These are phyloP conservation scores for Helichrysum umbraculigerum DNA, from an alignment of 129 eudicot species.

Conservation along the genomic window DNA sequence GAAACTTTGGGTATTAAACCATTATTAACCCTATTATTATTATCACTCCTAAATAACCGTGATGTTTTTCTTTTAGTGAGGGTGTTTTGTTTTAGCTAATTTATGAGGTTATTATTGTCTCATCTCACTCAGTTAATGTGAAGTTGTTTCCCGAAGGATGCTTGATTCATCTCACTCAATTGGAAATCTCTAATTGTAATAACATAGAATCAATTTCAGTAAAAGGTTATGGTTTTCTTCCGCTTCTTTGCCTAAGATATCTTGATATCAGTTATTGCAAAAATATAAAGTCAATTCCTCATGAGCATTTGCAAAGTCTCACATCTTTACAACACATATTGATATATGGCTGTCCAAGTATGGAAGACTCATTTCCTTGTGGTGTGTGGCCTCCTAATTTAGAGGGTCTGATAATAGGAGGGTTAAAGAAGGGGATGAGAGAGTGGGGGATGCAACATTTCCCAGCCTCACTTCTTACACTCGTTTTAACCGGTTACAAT, in stretches of 20 bases:
- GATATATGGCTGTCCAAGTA: conserved; percentile 10
- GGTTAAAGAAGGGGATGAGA: conserved; percentile 10
- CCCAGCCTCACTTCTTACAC: conserved; percentile 16
- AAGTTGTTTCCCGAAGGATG: no score
- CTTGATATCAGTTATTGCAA: neutral
- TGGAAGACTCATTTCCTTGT: conserved; percentile 19
- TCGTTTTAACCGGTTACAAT: neutral
- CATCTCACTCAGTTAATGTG: no score
- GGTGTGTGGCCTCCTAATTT: conserved; percentile 27
- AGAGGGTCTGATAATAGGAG: neutral
- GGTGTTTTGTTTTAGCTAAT: no score
- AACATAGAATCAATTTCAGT: conserved; percentile 20
- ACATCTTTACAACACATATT: neutral
- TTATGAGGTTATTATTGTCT: no score
- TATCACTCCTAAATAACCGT: no score
- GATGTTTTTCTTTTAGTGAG: no score
- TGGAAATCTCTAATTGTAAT: no score
- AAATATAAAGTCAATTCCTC: conserved; percentile 29
- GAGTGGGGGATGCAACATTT: conserved; percentile 20
- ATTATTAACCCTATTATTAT: no score
- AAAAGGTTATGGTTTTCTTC: conserved; percentile 16
- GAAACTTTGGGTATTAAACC: no score
- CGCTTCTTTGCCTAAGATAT: neutral
- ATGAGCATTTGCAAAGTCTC: conserved; percentile 19
- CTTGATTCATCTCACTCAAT: no score